Conservation (phyloP, 1,284 basidiomycete species). For the Ustilago lituana region DNA sequence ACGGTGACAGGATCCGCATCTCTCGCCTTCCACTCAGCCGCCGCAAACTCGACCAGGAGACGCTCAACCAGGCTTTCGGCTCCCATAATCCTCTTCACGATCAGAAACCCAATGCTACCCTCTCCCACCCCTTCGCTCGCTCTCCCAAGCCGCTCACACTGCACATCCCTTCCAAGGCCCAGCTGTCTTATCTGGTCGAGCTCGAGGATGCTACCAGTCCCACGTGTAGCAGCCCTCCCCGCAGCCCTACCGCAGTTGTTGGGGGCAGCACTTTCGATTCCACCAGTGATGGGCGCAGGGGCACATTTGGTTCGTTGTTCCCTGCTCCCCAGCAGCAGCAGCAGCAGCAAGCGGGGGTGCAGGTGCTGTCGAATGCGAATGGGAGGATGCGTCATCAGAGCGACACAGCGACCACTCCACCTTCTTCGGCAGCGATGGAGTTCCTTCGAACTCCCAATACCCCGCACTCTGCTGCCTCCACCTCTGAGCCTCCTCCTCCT, state of each 20-base stretch:
- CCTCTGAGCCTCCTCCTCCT: not conserved
- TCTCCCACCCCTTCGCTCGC: not conserved
- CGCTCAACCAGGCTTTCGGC: conserved; percentile 25
- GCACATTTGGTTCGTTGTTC: conserved; percentile 17
- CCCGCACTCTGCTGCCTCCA: not conserved
- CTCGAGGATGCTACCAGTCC: not conserved
- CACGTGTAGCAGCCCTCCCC: not conserved
- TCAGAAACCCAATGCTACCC: conserved; percentile 1
- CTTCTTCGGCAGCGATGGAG: conserved; percentile 23
- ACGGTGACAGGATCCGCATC: conserved; percentile 14
- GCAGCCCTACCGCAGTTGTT: not conserved
- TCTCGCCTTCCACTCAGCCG: conserved; percentile 17
- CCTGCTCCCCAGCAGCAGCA: not conserved
- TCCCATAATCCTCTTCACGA: conserved; percentile 4
- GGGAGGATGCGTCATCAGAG: not conserved
- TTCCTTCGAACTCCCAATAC: conserved; percentile 11
- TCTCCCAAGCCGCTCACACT: conserved; percentile 14
- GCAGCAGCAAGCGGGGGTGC: not conserved
- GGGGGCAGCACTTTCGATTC: conserved; percentile 1
- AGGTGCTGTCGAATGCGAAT: not conserved
- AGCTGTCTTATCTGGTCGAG: not conserved
- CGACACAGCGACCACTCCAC: conserved; percentile 9
- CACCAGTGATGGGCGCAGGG: not conserved
- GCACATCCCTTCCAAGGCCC: not conserved
- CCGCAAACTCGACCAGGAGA: conserved; percentile 3